Evolutionary conservation across 2,329 filamentous ascomycete genomes (phyloP), one percentile per base, ranked within the genome.

Genomic region (Fusarium sublunatum): DNA sequence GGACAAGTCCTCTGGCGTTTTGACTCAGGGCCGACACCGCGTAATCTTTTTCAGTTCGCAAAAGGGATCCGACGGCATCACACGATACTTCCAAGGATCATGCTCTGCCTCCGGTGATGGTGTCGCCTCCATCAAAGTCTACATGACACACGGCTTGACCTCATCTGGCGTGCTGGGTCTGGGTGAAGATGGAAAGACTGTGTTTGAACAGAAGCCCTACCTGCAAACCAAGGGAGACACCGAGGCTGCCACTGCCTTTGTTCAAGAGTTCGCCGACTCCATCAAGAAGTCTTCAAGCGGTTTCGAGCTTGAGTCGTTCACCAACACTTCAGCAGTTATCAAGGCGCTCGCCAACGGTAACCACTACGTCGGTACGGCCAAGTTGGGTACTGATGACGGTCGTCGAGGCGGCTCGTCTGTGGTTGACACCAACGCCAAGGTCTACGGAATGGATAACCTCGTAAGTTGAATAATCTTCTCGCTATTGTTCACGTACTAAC

Each of bases 401-500:
- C 81, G 83, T 8, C 63, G 74, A 45, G 76, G 76, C 40, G 85
- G 86, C 24, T 81, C 78, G 4, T 76, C 85, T 0, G 87, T 90
- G 2, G 87, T 89, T 2, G 87, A 89, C 65, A 72, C 80, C 6
- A 79, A 89, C 73, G 82, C 85, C 47, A 85, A 83, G 73, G 85
- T 89, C 2, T 89, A 86, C 63, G 87, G 87, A 51, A 89, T 84
- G 2, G 85, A 89, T 67, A 89, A 90, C 74, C 76, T 89, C 40
- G 65, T 69, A 64, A 48, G 64, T 53, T 0, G 0, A 25, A 3
- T 29, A 4, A 3, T 2, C 2, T 10, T 1, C 5, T 22, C 4
- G 2, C 3, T 6, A 2, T 2, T 6, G 5, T 2, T 8, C 3
- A 11, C 3, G 6, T 4, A 19, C 38, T 55, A 22, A 47, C 34